Base-by-base conservation (phyloP, 208 protist species). In the Vickermania spadyakhi region DNA sequence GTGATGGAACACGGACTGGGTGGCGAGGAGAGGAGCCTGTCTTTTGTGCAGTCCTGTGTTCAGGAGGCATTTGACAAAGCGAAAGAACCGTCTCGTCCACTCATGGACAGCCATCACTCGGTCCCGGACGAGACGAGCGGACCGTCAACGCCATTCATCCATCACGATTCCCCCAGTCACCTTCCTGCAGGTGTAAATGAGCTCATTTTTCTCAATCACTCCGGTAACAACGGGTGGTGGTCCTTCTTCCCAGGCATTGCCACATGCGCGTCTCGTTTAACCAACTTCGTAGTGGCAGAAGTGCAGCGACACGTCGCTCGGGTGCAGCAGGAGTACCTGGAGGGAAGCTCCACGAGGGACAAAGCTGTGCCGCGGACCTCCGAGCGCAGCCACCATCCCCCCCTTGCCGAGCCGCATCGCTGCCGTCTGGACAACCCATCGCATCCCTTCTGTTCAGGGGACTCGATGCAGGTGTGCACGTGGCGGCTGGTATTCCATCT, bases 401-500 rank as follows among this genome's bases (percentile, higher is more conserved):
- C 18, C 11, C 11, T n/a, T 45, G 7, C 36, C 7, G 18, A 45
- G 36, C 7, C 11, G 7, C 36, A 45, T 45, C 36, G 36, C 18
- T 45, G 36, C 18, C 11, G 7, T 7, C 11, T 45, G 36, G 36
- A 45, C 36, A 45, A 45, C n/a, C n/a, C n/a, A n/a, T n/a, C n/a
- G n/a, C n/a, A n/a, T n/a, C n/a, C n/a, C n/a, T n/a, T n/a, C n/a
- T n/a, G n/a, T n/a, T n/a, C n/a, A n/a, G n/a, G n/a, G n/a, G n/a
- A n/a, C n/a, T n/a, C n/a, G n/a, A n/a, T n/a, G n/a, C n/a, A n/a
- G n/a, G 36, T 7, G 36, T 45, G 36, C 36, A 7, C 11, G 7
- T 45, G 36, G 36, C 36, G 36, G 18, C 52, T 91, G 22, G 69
- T 77, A 30, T 63, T 91, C 41, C 75, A 64, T 49, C 81, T 82